Evolutionary conservation across 306 rosid genomes (phyloP).

Genomic region (Crataegus laevigata): DNA sequence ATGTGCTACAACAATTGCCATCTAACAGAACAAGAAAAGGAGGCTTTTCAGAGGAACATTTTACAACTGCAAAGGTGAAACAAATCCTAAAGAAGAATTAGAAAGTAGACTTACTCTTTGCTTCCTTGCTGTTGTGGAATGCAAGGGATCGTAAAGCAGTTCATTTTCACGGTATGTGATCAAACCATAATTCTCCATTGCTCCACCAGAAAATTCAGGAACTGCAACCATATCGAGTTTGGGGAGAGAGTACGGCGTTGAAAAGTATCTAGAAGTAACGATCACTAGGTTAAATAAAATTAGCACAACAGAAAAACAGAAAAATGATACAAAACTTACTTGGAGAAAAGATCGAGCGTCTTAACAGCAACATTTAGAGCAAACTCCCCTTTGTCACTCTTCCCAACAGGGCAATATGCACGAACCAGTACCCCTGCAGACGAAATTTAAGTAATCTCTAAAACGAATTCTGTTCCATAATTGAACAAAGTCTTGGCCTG

Average conservation of each 20-base stretch:
- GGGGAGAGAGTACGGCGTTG: constrained; percentile 40
- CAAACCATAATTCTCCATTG: constrained; percentile 72
- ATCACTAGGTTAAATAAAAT: not conserved
- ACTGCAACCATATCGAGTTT: constrained; percentile 57
- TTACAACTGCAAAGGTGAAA: not conserved
- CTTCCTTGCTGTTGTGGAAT: constrained; percentile 35
- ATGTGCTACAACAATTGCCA: constrained; percentile 41
- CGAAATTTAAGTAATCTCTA: not conserved
- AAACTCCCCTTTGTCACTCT: constrained; percentile 39
- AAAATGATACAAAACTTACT: constrained; percentile 16
- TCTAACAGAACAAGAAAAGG: constrained; percentile 24
- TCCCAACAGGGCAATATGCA: constrained; percentile 49
- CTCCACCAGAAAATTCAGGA: constrained; percentile 55
- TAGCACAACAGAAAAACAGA: not conserved
- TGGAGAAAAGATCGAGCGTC: constrained; percentile 34
- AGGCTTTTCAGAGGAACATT: not conserved
- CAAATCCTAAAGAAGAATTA: not conserved
- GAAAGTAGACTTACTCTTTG: constrained; percentile 31
- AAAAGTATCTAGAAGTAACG: constrained; percentile 42
- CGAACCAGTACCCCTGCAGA: constrained; percentile 45
- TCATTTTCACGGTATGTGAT: constrained; percentile 46
- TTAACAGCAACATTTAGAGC: constrained; percentile 48
- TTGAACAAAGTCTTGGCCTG: not conserved
- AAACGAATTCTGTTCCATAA: not conserved
- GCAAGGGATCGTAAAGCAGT: constrained; percentile 37